These are phyloP conservation scores for Trichoderma pleuroti DNA, from an alignment of 2,329 filamentous ascomycete genomes.

Conservation along the genomic window DNA sequence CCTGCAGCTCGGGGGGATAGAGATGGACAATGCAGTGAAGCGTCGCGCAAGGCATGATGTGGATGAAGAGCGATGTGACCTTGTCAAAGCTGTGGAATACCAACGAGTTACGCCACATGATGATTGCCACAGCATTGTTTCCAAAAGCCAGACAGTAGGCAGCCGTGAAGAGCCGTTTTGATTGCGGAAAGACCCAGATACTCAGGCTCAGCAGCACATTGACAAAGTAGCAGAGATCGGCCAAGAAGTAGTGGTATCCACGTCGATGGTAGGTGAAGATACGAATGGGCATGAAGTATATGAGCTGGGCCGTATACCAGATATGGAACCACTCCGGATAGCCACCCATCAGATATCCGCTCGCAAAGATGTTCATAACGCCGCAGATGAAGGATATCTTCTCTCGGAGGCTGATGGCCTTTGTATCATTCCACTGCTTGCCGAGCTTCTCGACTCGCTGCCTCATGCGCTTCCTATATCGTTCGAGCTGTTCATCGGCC, in stretches of 20 bases:
- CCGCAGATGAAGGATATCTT: conserved; percentile 96
- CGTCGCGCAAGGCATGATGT: conserved; percentile 96
- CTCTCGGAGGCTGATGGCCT: conserved; percentile 82
- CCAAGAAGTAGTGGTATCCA: conserved; percentile 95
- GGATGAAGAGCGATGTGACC: conserved; percentile 96
- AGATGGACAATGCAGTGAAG: conserved; percentile 91
- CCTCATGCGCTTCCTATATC: conserved; percentile 84
- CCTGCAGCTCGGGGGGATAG: conserved; percentile 61
- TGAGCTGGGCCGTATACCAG: conserved; percentile 85
- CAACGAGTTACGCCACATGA: conserved; percentile 98
- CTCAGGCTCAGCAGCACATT: conserved; percentile 79
- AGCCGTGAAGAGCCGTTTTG: conserved; percentile 87
- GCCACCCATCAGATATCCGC: conserved; percentile 86
- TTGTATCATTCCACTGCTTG: conserved; percentile 82
- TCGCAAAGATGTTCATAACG: conserved; percentile 96
- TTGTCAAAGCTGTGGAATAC: conserved; percentile 99
- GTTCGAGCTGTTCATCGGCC: conserved; percentile 87
- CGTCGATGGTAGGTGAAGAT: conserved; percentile 86
- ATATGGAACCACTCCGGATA: conserved; percentile 81
- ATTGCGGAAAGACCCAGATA: conserved; percentile 86
- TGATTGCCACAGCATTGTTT: conserved; percentile 96
- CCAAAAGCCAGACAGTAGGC: conserved; percentile 91
- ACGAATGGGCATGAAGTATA: conserved; percentile 96
- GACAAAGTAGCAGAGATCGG: conserved; percentile 97
- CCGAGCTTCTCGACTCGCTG: conserved; percentile 83